phyloP scores from a whole-genome alignment of 495 filamentous ascomycete species.

The Hyaloscypha hepaticicola region DNA sequence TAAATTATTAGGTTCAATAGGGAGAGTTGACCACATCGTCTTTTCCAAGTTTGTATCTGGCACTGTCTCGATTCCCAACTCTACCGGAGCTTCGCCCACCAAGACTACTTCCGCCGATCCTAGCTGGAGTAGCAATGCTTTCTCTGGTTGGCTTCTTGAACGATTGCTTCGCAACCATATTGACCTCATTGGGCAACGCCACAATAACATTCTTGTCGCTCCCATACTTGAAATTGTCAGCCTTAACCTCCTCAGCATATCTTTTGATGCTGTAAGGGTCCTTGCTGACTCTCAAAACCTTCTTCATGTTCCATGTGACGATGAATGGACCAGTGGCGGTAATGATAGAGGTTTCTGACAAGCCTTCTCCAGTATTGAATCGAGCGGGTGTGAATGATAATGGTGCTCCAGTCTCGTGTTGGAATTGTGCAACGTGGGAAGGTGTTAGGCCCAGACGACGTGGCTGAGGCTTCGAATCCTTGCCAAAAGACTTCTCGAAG shows the following conservation, averaged over 20 bases:
- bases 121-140: constrained; percentile 67
- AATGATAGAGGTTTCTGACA: constrained; percentile 84
- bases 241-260: constrained; percentile 91
- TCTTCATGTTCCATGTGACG: constrained; percentile 93
- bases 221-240: constrained; percentile 98
- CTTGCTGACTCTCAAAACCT: constrained; percentile 72
- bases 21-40: constrained; percentile 85
- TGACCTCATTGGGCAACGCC: constrained; percentile 92
- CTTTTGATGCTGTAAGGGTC: constrained; percentile 95
- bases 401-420: constrained; percentile 85
- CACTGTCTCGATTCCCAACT: constrained; percentile 51
- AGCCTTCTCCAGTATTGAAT: constrained; percentile 88
- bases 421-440: constrained; percentile 91
- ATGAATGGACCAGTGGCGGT: constrained; percentile 98
- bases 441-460: constrained; percentile 86
- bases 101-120: constrained; percentile 34
- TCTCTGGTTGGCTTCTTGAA: constrained; percentile 89
- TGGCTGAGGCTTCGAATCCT: constrained; percentile 90
- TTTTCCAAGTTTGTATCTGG: constrained; percentile 59
- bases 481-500: constrained; percentile 90
- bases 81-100: constrained; percentile 47
- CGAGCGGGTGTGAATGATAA: constrained; percentile 86
- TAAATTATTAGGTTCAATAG: constrained; percentile 49
- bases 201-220: constrained; percentile 98
- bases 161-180: constrained; percentile 85